phyloP scores from a whole-genome alignment of 164 flowering plant species.

The Platanus orientalis region DNA sequence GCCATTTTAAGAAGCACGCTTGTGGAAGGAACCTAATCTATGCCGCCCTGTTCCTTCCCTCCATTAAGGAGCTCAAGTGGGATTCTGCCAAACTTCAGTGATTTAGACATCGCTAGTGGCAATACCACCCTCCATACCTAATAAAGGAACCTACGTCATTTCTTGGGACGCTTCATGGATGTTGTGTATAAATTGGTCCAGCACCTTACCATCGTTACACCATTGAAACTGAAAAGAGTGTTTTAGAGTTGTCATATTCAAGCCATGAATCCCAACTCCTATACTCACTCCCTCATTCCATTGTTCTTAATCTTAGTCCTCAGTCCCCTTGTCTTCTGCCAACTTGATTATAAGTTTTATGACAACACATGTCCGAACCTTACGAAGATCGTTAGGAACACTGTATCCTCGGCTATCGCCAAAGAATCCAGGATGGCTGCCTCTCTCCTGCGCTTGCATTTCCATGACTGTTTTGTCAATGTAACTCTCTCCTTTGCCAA shows the following conservation, averaged over 20 bases:
- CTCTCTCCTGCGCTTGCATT: conserved; percentile 62
- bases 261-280: conserved; percentile 20
- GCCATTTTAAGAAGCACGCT: too few relatives aligned
- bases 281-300: conserved; percentile 10
- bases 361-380: conserved; percentile 54
- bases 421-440: conserved; percentile 77
- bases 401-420: conserved; percentile 46
- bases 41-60: background rate
- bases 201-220: background rate
- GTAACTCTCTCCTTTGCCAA: conserved; percentile 27
- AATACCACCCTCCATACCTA: conserved; percentile 27
- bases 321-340: conserved; percentile 25
- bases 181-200: conserved; percentile 21
- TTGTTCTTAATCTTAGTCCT: conserved; percentile 26
- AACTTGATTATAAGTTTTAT: conserved; percentile 51
- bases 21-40: too few relatives aligned
- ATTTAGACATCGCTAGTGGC: conserved; percentile 31
- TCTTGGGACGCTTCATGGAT: background rate
- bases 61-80: conserved; percentile 20
- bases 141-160: background rate
- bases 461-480: conserved; percentile 75
- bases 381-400: conserved; percentile 39
- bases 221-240: too few relatives aligned
- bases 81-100: conserved; percentile 27
- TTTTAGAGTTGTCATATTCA: background rate